A percentile compares a stretch with the other conserved stretches of the same genome.
Evolutionary conservation across 2,329 filamentous ascomycete genomes (phyloP).

Genomic region (Herpotrichia juniperi): DNA sequence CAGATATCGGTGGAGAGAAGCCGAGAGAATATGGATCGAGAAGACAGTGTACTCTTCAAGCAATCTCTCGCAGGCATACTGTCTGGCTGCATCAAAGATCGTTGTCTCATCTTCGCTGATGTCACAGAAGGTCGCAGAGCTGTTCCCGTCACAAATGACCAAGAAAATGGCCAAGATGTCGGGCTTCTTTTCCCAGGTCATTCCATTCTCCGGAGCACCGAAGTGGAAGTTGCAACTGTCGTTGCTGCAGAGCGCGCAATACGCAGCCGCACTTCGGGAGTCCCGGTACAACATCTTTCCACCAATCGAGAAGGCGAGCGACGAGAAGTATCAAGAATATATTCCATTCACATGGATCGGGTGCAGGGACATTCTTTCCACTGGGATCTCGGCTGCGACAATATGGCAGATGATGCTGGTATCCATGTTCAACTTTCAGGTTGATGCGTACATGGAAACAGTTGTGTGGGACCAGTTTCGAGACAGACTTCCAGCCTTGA

Average conservation of each 20-base stretch:
- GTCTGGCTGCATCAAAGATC: slow-evolving; percentile 34
- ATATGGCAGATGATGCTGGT: slow-evolving; percentile 36
- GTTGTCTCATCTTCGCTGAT: slow-evolving; percentile 5
- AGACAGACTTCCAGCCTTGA: slow-evolving; percentile 7
- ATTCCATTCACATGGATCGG: slow-evolving; percentile 33
- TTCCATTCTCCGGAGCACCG: slow-evolving; percentile 8
- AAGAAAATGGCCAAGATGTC: slow-evolving; percentile 17
- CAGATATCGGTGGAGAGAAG: slow-evolving; percentile 7
- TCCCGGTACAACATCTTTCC: slow-evolving; percentile 18
- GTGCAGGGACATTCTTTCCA: slow-evolving; percentile 15
- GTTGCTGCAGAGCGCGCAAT: slow-evolving; percentile 10
- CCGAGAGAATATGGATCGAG: slow-evolving; percentile 16
- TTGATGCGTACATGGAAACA: slow-evolving; percentile 33
- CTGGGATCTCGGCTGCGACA: slow-evolving; percentile 5
- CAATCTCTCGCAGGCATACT: slow-evolving; percentile 28
- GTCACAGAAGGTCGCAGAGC: slow-evolving; percentile 7
- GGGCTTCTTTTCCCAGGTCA: slow-evolving; percentile 9
- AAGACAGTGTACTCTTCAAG: slow-evolving; percentile 19
- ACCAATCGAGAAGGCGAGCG: slow-evolving; percentile 10
- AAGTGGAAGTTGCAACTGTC: slow-evolving; percentile 18
- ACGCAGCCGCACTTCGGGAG: slow-evolving; percentile 6
- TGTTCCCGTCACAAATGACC: slow-evolving; percentile 8
- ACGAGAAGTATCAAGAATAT: slow-evolving; percentile 31
- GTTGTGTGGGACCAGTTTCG: slow-evolving; percentile 15
- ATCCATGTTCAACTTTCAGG: slow-evolving; percentile 30